Percentiles rank a stretch among this genome's conserved stretches.
Conservation (phyloP, 2,329 filamentous ascomycete species). For the Bertia moriformis region DNA sequence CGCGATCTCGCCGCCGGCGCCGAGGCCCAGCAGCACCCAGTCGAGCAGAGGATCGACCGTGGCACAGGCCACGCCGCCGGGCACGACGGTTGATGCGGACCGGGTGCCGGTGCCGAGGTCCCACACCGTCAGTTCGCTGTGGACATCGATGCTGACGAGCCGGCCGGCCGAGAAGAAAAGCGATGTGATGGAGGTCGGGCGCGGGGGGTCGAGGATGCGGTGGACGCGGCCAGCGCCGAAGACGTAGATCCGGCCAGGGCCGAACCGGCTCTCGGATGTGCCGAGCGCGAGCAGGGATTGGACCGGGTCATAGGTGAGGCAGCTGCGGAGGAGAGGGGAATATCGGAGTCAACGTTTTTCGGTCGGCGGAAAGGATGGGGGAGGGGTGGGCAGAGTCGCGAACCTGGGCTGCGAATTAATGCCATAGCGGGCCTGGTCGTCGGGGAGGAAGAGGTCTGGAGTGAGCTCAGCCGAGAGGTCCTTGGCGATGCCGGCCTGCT, state of each 20-base stretch:
- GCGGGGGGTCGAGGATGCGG: conserved; percentile 56
- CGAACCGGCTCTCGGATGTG: conserved; percentile 75
- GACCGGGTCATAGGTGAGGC: conserved; percentile 79
- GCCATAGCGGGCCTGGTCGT: conserved; percentile 72
- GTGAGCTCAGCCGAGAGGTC: conserved; percentile 75
- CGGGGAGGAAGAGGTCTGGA: conserved; percentile 64
- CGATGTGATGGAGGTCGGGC: conserved; percentile 61
- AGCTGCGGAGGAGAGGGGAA: conserved; percentile 30
- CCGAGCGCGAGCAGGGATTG: conserved; percentile 88
- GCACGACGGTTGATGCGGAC: conserved; percentile 57
- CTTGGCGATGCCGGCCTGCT: conserved; percentile 83
- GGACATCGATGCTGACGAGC: conserved; percentile 69
- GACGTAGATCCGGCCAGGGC: conserved; percentile 75
- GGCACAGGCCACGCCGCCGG: conserved; percentile 60
- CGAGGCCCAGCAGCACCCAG: conserved; percentile 75
- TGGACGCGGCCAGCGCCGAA: conserved; percentile 72
- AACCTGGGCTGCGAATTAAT: conserved; percentile 64
- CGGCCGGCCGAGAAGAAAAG: conserved; percentile 78
- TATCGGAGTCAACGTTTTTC: no score
- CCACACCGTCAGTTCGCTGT: conserved; percentile 74
- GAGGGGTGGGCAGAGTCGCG: conserved; percentile 7
- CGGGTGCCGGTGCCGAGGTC: conserved; percentile 58
- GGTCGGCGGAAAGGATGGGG: conserved; percentile 3
- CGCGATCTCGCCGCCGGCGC: conserved; percentile 70
- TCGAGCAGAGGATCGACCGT: conserved; percentile 81